Evolutionary conservation across 2,329 filamentous ascomycete species (phyloP).

Genomic region (Aspergillus fischeri): DNA sequence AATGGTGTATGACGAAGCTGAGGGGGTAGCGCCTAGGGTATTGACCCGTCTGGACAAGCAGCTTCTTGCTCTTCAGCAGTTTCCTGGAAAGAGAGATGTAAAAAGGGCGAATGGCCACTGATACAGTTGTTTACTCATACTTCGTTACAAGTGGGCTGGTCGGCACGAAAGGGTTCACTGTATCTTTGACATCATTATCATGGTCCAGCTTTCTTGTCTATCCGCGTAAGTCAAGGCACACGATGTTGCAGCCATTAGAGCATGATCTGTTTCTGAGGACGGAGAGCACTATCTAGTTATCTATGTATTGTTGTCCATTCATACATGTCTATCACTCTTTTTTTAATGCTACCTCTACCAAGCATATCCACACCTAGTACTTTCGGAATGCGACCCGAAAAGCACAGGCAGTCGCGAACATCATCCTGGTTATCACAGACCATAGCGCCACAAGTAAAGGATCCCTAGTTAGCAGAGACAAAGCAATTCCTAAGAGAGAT

Average conservation of each 20-base stretch:
- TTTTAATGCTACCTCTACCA: background rate
- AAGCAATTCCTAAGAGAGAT: background rate
- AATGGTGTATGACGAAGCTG: too few relatives aligned
- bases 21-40: too few relatives aligned
- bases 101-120: background rate
- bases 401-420: background rate
- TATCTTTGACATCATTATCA: background rate
- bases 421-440: background rate
- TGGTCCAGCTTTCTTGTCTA: background rate
- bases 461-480: background rate
- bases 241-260: background rate
- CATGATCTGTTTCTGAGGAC: background rate
- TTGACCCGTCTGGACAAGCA: too few relatives aligned
- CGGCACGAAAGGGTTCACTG: background rate
- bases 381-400: background rate
- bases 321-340: too few relatives aligned
- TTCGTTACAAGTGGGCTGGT: background rate
- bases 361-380: background rate
- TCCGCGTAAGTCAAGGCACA: background rate
- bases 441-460: background rate
- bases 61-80: too few relatives aligned
- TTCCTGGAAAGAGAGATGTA: too few relatives aligned
- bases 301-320: too few relatives aligned
- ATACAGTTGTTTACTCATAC: background rate
- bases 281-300: too few relatives aligned